phyloP scores from a whole-genome alignment of 202 grass and related monocot genomes.

The Saccharum hybrid region DNA sequence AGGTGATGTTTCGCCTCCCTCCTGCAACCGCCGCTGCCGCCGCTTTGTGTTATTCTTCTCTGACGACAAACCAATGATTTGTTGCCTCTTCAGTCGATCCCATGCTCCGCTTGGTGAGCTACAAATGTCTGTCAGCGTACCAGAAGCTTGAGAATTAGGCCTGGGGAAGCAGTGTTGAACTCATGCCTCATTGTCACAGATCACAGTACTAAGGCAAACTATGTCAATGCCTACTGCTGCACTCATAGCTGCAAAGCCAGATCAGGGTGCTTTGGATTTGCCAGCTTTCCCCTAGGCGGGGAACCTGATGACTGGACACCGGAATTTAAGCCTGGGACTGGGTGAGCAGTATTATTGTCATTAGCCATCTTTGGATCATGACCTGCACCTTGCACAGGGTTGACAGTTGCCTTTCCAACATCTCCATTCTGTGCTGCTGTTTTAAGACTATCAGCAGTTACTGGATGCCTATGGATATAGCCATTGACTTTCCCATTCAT shows the following conservation, averaged over 20 bases:
- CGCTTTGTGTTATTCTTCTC: slow-evolving; percentile 23
- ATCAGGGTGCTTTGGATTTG: slow-evolving; percentile 55
- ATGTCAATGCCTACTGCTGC: slow-evolving; percentile 44
- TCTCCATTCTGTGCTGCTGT: slow-evolving; percentile 36
- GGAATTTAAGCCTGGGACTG: slow-evolving; percentile 49
- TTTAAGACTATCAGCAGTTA: slow-evolving; percentile 25
- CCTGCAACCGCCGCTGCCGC: background rate
- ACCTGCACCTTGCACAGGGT: slow-evolving; percentile 27
- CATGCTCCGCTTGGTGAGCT: background rate
- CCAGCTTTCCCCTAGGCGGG: slow-evolving; percentile 36
- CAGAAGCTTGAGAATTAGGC: slow-evolving; percentile 20
- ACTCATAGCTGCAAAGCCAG: slow-evolving; percentile 68
- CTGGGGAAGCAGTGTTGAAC: slow-evolving; percentile 26
- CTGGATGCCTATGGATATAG: slow-evolving; percentile 43
- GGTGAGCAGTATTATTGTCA: slow-evolving; percentile 23
- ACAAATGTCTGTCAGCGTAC: background rate
- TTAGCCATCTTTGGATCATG: slow-evolving; percentile 14
- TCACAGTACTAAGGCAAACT: slow-evolving; percentile 27
- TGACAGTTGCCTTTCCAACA: slow-evolving; percentile 28
- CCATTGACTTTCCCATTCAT: slow-evolving; percentile 52
- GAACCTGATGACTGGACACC: slow-evolving; percentile 44
- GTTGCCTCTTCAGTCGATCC: slow-evolving; percentile 4
- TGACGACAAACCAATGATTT: background rate
- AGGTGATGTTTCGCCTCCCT: slow-evolving; percentile 21
- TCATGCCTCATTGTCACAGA: slow-evolving; percentile 27